Evolutionary conservation across 371 early-diverging fungal species (phyloP).

Genomic region (Lichtheimia hyalospora): DNA sequence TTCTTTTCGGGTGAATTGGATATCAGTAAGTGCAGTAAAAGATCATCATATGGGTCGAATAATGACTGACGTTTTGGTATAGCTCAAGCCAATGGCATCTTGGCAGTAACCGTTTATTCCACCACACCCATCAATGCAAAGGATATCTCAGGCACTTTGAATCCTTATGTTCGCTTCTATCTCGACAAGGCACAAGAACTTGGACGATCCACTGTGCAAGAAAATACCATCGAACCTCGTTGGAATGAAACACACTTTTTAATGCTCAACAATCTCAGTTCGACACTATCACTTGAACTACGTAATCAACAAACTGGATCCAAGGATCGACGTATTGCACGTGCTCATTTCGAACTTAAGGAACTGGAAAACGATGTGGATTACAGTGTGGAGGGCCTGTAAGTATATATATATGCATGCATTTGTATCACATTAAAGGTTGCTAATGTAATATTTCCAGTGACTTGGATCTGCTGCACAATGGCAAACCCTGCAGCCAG

Average conservation of each 20-base stretch:
- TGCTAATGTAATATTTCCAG: slow-evolving; percentile 1
- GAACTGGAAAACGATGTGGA: slow-evolving; percentile 50
- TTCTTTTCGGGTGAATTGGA: slow-evolving; percentile 71
- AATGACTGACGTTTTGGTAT: not conserved
- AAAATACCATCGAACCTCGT: slow-evolving; percentile 59
- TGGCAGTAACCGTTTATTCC: slow-evolving; percentile 76
- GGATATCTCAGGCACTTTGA: slow-evolving; percentile 75
- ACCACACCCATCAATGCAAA: slow-evolving; percentile 76
- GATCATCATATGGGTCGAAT: not conserved
- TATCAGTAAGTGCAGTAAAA: slow-evolving; percentile 27
- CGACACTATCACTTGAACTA: slow-evolving; percentile 48
- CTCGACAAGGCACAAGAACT: slow-evolving; percentile 77
- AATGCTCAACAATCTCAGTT: slow-evolving; percentile 56
- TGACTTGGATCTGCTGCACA: slow-evolving; percentile 36
- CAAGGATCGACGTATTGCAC: slow-evolving; percentile 42
- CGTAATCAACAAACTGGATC: slow-evolving; percentile 26
- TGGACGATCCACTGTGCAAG: slow-evolving; percentile 58
- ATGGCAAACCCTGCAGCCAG: slow-evolving; percentile 53
- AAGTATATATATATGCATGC: slow-evolving; percentile 14
- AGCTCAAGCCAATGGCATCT: slow-evolving; percentile 82
- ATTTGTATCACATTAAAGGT: no score
- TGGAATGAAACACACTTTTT: slow-evolving; percentile 65
- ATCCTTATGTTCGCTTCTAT: slow-evolving; percentile 79
- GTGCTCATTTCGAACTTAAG: slow-evolving; percentile 54
- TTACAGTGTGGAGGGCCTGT: slow-evolving; percentile 42